A percentile compares a stretch with the other conserved stretches of the same genome.
Conservation (phyloP, 2,329 filamentous ascomycete genomes). For the Microdochium bolleyi region DNA sequence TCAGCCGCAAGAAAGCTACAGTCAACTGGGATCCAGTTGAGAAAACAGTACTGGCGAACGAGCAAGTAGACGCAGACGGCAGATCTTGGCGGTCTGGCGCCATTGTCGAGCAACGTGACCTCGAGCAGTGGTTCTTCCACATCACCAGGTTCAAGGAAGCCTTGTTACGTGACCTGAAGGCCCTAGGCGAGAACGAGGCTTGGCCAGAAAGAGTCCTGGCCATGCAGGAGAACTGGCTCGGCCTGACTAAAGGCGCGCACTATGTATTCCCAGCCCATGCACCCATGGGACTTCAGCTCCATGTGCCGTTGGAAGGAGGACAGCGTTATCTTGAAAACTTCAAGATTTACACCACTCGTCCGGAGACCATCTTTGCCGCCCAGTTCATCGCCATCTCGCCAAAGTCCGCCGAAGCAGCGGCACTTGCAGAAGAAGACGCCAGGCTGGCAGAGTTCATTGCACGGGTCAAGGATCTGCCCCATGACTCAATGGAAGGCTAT, state of each 20-base stretch:
- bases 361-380: conserved; percentile 80
- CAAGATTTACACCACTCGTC: conserved; percentile 75
- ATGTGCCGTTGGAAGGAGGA: not conserved
- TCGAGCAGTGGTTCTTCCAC: conserved; percentile 86
- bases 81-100: conserved; percentile 83
- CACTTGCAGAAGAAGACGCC: conserved; percentile 49
- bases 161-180: conserved; percentile 62
- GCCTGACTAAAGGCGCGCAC: conserved; percentile 65
- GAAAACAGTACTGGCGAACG: conserved; percentile 83
- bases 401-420: conserved; percentile 59
- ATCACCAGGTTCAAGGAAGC: conserved; percentile 73
- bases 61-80: conserved; percentile 84
- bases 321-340: conserved; percentile 39
- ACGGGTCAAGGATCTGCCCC: conserved; percentile 45
- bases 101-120: conserved; percentile 67
- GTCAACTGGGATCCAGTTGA: conserved; percentile 91
- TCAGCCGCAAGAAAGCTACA: conserved; percentile 74
- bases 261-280: conserved; percentile 60
- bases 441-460: conserved; percentile 62
- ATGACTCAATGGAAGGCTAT: conserved; percentile 60
- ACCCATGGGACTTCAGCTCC: conserved; percentile 10
- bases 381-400: conserved; percentile 77
- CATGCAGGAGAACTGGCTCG: conserved; percentile 86
- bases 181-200: conserved; percentile 50
- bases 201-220: conserved; percentile 80